These are phyloP conservation scores for Exophiala oligosperma DNA, from an alignment of 2,329 filamentous ascomycete species.

Conservation along the genomic window DNA sequence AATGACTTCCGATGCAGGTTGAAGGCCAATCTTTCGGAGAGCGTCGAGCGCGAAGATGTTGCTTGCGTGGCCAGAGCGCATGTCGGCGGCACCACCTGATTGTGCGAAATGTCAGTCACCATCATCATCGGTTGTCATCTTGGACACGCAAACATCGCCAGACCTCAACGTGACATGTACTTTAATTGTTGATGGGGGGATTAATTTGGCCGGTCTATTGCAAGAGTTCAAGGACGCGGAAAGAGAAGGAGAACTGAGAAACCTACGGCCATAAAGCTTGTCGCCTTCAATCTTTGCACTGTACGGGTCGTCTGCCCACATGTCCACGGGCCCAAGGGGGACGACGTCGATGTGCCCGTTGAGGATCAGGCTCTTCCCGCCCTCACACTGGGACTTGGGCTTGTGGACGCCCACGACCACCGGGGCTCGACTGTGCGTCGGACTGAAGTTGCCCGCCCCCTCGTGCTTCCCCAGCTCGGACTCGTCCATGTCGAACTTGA, in stretches of 20 bases:
- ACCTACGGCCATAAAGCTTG: conserved; percentile 15
- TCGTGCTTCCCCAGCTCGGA: conserved; percentile 14
- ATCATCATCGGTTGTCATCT: no score
- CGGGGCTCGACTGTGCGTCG: conserved; percentile 19
- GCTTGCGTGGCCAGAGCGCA: conserved; percentile 16
- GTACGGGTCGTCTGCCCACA: conserved; percentile 24
- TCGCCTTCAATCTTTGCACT: conserved; percentile 21
- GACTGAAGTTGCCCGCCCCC: conserved; percentile 21
- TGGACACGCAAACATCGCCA: no score
- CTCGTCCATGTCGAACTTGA: conserved; percentile 24
- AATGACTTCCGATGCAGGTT: conserved; percentile 24
- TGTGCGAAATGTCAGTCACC: no score
- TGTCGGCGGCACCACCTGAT: conserved; percentile 18
- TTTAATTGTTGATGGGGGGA: no score
- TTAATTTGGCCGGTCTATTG: no score
- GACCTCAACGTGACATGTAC: no score
- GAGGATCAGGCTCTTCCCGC: conserved; percentile 23
- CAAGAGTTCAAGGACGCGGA: background rate
- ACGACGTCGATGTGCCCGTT: conserved; percentile 26
- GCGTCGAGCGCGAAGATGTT: conserved; percentile 22
- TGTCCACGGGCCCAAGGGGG: conserved; percentile 20
- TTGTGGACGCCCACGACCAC: conserved; percentile 26
- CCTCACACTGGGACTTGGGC: conserved; percentile 10
- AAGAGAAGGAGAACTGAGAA: background rate
- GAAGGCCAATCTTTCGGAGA: conserved; percentile 12